Evolutionary conservation across 2,329 filamentous ascomycete species (phyloP), one percentile per base, ranked within the genome.

Genomic region (Zarea fungicola): DNA sequence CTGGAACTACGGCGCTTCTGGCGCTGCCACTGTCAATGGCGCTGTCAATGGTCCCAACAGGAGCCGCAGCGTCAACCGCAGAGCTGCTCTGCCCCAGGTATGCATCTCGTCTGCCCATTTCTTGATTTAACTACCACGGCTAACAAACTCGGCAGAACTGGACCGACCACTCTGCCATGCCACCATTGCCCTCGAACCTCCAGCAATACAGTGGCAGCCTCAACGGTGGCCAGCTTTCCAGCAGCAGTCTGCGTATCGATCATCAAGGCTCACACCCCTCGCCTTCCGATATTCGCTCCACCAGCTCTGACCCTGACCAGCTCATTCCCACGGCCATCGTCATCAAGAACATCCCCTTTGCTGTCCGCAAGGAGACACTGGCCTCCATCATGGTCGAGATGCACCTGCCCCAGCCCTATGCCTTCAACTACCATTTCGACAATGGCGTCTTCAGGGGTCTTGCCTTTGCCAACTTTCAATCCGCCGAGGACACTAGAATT

Each of bases 381-480:
- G 89, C 95, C 28, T 83, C 85, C 54, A 78, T 96, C 58, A 99
- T 99, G 93, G 88, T 91, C 8, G 89, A 96, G 18, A 81, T 97
- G 78, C 87, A 89, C 57, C 79, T 99, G 32, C 93, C 93, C 1
- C 81, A 97, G 57, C 93, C 93, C 0, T 99, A 99, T 63, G 93
- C 93, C 11, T 99, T 99, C 77, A 99, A 99, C 75, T 97, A 99
- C 63, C 93, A 99, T 68, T 99, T 99, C 63, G 93, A 99, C 65
- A 95, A 95, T 60, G 93, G 93, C 23, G 91, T 99, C 23, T 99
- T 99, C 73, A 80, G 93, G 50, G 93, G 93, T 6, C 75, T 99
- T 44, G 93, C 93, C 2, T 99, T 99, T 72, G 93, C 93, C 63
- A 99, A 99, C 70, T 99, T 97, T 67, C 95, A 93, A 29, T 96